Evolutionary conservation across 2,329 filamentous ascomycete genomes (phyloP).

Genomic region (Saccharata proteae): DNA sequence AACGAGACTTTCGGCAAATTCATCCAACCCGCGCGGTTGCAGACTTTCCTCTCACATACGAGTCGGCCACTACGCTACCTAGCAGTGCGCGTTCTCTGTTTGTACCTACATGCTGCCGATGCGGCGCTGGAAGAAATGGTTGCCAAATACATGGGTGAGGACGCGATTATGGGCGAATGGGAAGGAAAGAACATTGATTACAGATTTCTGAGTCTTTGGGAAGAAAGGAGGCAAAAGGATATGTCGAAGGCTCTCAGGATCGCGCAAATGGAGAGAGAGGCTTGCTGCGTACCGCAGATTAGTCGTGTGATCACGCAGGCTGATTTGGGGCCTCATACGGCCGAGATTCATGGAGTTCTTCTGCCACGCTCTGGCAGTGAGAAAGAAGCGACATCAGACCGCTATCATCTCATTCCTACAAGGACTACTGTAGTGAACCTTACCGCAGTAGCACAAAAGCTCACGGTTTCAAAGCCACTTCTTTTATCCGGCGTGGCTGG

Average conservation of each 20-base stretch:
- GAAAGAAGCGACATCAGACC: background rate
- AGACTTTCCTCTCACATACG: slow-evolving; percentile 51
- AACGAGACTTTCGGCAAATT: slow-evolving; percentile 52
- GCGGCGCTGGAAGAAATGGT: slow-evolving; percentile 62
- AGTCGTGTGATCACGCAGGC: slow-evolving; percentile 4
- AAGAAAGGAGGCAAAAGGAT: slow-evolving; percentile 42
- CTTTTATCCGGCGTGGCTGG: slow-evolving; percentile 74
- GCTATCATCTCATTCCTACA: slow-evolving; percentile 43
- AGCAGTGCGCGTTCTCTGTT: slow-evolving; percentile 67
- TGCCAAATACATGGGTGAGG: slow-evolving; percentile 49
- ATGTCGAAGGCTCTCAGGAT: slow-evolving; percentile 13
- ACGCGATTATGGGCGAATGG: slow-evolving; percentile 55
- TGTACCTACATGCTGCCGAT: slow-evolving; percentile 71
- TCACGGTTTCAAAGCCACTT: slow-evolving; percentile 59
- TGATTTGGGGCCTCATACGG: slow-evolving; percentile 5
- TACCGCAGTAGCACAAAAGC: slow-evolving; percentile 50
- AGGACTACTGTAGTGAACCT: slow-evolving; percentile 63
- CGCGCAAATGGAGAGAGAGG: background rate
- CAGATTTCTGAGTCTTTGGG: slow-evolving; percentile 55
- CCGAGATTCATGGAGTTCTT: slow-evolving; percentile 23
- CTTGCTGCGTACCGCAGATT: background rate
- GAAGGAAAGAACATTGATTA: slow-evolving; percentile 71
- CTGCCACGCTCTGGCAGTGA: slow-evolving; percentile 20
- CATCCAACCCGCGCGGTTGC: slow-evolving; percentile 55
- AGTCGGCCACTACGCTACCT: slow-evolving; percentile 60